Base-by-base conservation (phyloP, 2,329 filamentous ascomycete species). In the Lachnellula suecica region DNA sequence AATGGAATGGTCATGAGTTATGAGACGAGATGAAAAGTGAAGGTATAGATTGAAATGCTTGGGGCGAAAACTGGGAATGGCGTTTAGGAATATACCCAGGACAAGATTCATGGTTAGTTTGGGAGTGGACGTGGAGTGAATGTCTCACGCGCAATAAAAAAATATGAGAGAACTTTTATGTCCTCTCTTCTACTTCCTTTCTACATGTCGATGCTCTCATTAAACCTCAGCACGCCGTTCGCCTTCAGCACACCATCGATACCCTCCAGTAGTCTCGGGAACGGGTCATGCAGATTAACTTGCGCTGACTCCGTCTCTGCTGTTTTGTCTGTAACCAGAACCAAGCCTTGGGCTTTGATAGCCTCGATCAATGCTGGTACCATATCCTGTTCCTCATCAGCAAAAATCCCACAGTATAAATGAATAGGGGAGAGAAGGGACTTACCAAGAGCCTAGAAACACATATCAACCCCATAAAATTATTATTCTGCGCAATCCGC, bases 391-490 rank as follows among this genome's bases (percentile, higher is more conserved):
- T 48, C n/a, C 61, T 11, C 44, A 31, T 25, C n/a, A 29, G 11
- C 8, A 20, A 11, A 34, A 22, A 37, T 22, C 10, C 3, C 9
- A 47, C 15, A 35, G 47, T 25, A 43, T 17, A 10, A 19, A 31
- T n/a, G 1, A 49, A 23, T 15, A 20, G 6, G 17, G 22, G 11
- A 42, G 38, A 31, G 31, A 42, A 15, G n/a, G 51, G 34, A 79
- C 87, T 66, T 79, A 95, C 91, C 75, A 99, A 72, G 58, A 99
- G 77, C 60, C 88, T 83, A 27, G 90, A 93, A 62, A 87, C 91
- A 72, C 92, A 97, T 54, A 97, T 89, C 65, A 99, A 70, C 3
- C 94, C 94, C 94, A 99, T 99, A 60, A 99, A 90, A 69, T 99
- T 99, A 69, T 99, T 99, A 68, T 87, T 89, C 71, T 95, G 89